A percentile compares a stretch with the other conserved stretches of the same genome.
phyloP scores from a whole-genome alignment of 2,329 filamentous ascomycete species.

The Colletotrichum noveboracense region DNA sequence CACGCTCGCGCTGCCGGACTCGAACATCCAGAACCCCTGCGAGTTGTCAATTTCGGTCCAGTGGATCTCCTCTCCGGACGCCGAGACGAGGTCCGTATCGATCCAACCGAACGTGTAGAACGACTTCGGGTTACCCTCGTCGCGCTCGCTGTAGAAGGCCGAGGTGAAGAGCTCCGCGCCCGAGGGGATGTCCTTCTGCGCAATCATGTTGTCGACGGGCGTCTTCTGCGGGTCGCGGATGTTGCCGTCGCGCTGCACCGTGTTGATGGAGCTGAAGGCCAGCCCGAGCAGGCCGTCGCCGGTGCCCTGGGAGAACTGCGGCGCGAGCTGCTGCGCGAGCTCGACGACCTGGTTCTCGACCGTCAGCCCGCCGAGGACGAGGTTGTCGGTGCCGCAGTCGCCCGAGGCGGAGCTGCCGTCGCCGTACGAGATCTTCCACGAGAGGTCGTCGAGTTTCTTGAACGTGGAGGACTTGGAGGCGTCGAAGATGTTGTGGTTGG shows the following conservation, averaged over 20 bases:
- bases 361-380: slow-evolving; percentile 69
- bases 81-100: slow-evolving; percentile 65
- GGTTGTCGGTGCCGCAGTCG: slow-evolving; percentile 68
- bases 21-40: slow-evolving; percentile 74
- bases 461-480: slow-evolving; percentile 41
- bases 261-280: slow-evolving; percentile 70
- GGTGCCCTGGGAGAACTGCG: slow-evolving; percentile 62
- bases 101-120: slow-evolving; percentile 77
- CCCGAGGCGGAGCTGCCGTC: slow-evolving; percentile 69
- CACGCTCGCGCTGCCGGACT: slow-evolving; percentile 61
- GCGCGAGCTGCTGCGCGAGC: slow-evolving; percentile 63
- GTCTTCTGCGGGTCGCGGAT: slow-evolving; percentile 59
- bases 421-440: slow-evolving; percentile 71
- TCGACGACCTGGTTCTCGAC: slow-evolving; percentile 69
- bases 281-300: slow-evolving; percentile 73
- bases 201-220: slow-evolving; percentile 76
- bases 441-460: slow-evolving; percentile 43
- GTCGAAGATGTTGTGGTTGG: slow-evolving; percentile 49
- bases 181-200: slow-evolving; percentile 73
- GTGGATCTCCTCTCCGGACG: slow-evolving; percentile 57
- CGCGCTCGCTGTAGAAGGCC: slow-evolving; percentile 14
- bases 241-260: slow-evolving; percentile 58
- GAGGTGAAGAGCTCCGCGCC: slow-evolving; percentile 48
- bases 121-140: slow-evolving; percentile 61
- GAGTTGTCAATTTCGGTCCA: slow-evolving; percentile 66